A percentile compares a stretch with the other conserved stretches of the same genome.
Conservation (phyloP, 2,329 filamentous ascomycete species). For the Hypoxylon sp. region DNA sequence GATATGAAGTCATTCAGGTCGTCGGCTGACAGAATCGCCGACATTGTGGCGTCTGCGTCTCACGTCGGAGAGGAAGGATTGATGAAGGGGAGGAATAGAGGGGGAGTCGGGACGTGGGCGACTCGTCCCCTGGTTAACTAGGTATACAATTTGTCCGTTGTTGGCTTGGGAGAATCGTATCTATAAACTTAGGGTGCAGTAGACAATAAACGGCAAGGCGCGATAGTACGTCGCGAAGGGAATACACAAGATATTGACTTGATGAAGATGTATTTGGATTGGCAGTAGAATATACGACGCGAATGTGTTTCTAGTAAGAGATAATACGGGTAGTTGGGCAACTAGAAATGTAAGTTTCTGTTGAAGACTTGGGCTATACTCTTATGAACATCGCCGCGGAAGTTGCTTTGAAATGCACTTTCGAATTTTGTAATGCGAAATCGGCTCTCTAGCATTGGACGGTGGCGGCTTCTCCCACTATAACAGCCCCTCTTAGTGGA, state of each 20-base stretch:
- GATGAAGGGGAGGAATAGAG: conserved; percentile 2
- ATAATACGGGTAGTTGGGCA: background rate
- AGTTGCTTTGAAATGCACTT: conserved; percentile 40
- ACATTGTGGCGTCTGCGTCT: conserved; percentile 72
- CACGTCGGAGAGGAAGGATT: background rate
- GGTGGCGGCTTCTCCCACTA: conserved; percentile 27
- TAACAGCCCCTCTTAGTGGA: conserved; percentile 10
- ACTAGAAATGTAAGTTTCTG: conserved; percentile 1
- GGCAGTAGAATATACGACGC: background rate
- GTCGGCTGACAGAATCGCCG: conserved; percentile 95
- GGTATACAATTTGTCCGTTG: conserved; percentile 3
- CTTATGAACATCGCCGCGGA: conserved; percentile 10
- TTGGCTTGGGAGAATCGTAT: background rate
- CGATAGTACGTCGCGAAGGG: background rate
- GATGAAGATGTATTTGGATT: background rate
- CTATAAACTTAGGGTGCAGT: conserved; percentile 9
- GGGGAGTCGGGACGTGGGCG: conserved; percentile 20
- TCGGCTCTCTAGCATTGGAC: conserved; percentile 41
- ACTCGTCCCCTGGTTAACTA: conserved; percentile 23
- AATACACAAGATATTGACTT: background rate
- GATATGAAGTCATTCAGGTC: conserved; percentile 99
- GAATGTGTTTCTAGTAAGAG: background rate
- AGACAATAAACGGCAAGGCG: background rate
- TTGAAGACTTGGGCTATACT: conserved; percentile 7
- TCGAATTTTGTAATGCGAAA: conserved; percentile 43